Evolutionary conservation across 2,329 filamentous ascomycete genomes (phyloP), one percentile per base, ranked within the genome.

Genomic region (Trichoderma sp.): DNA sequence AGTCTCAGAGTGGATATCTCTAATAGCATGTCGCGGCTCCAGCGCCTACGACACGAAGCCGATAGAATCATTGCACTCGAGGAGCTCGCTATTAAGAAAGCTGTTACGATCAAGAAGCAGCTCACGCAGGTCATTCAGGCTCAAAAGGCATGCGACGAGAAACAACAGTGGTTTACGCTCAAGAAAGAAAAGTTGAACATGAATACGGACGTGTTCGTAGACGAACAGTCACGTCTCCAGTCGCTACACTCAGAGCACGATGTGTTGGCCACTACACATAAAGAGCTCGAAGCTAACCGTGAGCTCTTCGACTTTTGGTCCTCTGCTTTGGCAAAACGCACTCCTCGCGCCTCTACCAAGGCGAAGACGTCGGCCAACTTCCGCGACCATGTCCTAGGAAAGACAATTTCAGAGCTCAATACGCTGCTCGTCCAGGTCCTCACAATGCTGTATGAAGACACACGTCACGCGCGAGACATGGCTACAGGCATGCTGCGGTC

Each of bases 251-350:
- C 4, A 18, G 59, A 78, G 24, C 18, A 75, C 4, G 14, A 74
- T 0, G 29, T 4, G 1, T n/a, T 78, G 2, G 16, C 18, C 1
- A 18, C 5, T 0, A 59, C 72, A 21, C 33, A 75, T 14, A 1
- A 72, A 35, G n/a, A 45, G n/a, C 75, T 79, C 12, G 24, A 33
- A 1, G 38, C 65, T 0, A 29, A 80, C 27, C 77, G 78, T 14
- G 78, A 79, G 33, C 68, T 79, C 4, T 79, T 80, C 4, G 74
- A 5, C 3, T 79, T 80, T 71, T 80, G 79, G 79, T 64, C 71
- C 3, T 75, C 76, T 0, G 71, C 76, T 2, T 11, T 79, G 3
- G 11, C 74, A 0, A 78, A 78, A 68, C 78, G 77, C 2, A 71
- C 53, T 16, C 35, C 50, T 64, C 76, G 74, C 53, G 29, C 73